A percentile compares a stretch with the other conserved stretches of the same genome.
These are phyloP conservation scores for Apiotrichum brassicae DNA, from an alignment of 1,284 basidiomycete species.

Conservation along the genomic window DNA sequence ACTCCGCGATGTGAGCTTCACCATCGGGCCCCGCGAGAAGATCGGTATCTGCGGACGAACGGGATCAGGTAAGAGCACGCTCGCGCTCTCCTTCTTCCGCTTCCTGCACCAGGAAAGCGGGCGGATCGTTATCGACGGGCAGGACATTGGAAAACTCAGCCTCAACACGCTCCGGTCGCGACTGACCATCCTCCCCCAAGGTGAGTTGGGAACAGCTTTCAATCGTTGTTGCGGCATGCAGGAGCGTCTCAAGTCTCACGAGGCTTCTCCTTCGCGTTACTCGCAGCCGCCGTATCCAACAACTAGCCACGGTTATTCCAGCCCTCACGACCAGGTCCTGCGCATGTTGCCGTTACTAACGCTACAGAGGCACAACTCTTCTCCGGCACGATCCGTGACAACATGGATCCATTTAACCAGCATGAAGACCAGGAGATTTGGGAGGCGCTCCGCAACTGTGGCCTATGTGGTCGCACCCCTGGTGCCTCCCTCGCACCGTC, in stretches of 20 bases:
- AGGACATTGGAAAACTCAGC: slow-evolving; percentile 49
- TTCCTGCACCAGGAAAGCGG: slow-evolving; percentile 49
- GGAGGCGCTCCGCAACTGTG: slow-evolving; percentile 51
- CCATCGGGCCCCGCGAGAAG: slow-evolving; percentile 49
- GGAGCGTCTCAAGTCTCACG: too few species aligned
- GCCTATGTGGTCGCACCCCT: slow-evolving; percentile 44
- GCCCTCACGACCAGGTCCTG: too few species aligned
- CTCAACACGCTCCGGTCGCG: slow-evolving; percentile 50
- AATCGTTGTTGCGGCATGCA: too few species aligned
- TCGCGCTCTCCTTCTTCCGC: slow-evolving; percentile 50
- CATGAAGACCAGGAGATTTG: slow-evolving; percentile 52
- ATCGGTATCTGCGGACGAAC: slow-evolving; percentile 54
- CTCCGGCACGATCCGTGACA: slow-evolving; percentile 47
- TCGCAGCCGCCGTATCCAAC: too few species aligned
- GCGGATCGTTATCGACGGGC: slow-evolving; percentile 47
- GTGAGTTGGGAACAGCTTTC: too few species aligned
- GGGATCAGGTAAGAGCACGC: slow-evolving; percentile 45
- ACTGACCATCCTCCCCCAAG: slow-evolving; percentile 52
- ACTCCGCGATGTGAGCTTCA: slow-evolving; percentile 50
- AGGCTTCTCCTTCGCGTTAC: too few species aligned
- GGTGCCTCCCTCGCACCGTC: slow-evolving; percentile 29
- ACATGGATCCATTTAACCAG: slow-evolving; percentile 50
- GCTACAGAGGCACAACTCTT: slow-evolving; percentile 47
- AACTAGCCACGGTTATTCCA: too few species aligned
- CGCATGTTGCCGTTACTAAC: not conserved